Evolutionary conservation across 352 stramenopile species (phyloP), one percentile per base, ranked within the genome.

Genomic region (Phytophthora palmivora): DNA sequence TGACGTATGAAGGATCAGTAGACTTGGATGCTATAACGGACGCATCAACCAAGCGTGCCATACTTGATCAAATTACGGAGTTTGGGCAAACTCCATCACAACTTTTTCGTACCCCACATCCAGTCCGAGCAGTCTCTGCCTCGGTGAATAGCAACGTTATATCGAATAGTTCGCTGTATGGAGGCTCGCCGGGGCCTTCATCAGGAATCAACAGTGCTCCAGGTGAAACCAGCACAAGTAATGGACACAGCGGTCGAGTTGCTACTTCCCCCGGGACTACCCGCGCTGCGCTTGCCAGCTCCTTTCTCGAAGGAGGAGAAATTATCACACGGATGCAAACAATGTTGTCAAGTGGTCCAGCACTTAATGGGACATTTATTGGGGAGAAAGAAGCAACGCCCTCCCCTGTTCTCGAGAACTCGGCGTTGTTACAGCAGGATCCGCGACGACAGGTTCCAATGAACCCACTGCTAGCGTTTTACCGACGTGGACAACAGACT

Each of bases 51-150:
- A 84, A 82, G 50, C 66, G 79, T 11, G 91, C 95, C 7, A 97
- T 96, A 46, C 84, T 98, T 26, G 79, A 98, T 33, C 98, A 99
- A 79, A 99, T 99, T 59, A 93, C 90, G 16, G 96, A 99, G 72
- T 99, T 99, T 79, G 98, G 98, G 2, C 97, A 99, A 74, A 98
- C 92, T 9, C 97, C 97, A 14, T 96, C 96, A 58, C 96, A 99
- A 70, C 78, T 98, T 19, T 97, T 98, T 59, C 81, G 81, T 54
- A 89, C 72, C 3, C 73, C 89, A 6, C 91, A 97, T 55, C 89
- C 88, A 10, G 50, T 72, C 14, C 77, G 83, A 2, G 44, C 63
- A 52, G 42, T 46, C 6, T 28, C 48, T 14, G 58, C 50, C 14
- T 44, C 52, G 0, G 21, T n/a, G 21, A 50, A 0, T 12, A 53